Base-by-base conservation (phyloP, 371 early-diverging fungal species). In the Basidiobolus heterosporus region DNA sequence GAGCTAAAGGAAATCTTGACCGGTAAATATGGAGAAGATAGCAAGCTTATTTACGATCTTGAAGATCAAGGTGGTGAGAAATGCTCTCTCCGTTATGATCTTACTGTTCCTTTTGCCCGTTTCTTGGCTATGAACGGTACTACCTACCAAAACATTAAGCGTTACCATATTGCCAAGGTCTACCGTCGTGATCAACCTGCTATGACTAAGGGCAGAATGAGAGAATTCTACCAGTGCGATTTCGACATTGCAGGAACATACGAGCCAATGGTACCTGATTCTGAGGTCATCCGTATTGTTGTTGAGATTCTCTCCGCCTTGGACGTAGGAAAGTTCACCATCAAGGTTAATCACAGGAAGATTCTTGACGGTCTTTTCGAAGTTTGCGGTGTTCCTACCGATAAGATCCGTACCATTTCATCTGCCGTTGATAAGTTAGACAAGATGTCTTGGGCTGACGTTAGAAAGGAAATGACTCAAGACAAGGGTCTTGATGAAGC, bases 11-110 rank as follows among this genome's bases (percentile, higher is more conserved):
- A 94, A 57, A 91, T 98, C 50, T 77, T 99, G 36, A 57, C 84
- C n/a, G 95, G 97, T 52, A 99, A 99, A 65, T 99, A 98, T 58
- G 98, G 99, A 22, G 99, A 99, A 64, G 99, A 99, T 74, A 80
- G 84, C 60, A 98, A 98, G 69, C 74, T 98, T 49, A 98, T 98
- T 54, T 99, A 93, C 58, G 96, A 99, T 60, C 70, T 99, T 43
- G 82, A 86, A 54, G 97, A 98, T 63, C 98, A 98, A 61, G 99
- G 98, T 36, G 99, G 99, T 23, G 99, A 98, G 59, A 72, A 83
- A 61, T 96, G 93, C 55, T 88, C 98, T 2, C 70, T 99, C 22
- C 79, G 98, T 38, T 99, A 99, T 56, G 99, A 99, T 67, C 67
- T 99, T 53, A 99, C 99, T 1, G 99, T 99, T 15, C 98, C 98